Evolutionary conservation across 129 eudicot species (phyloP).

Genomic region (Flaveria sonorensis): DNA sequence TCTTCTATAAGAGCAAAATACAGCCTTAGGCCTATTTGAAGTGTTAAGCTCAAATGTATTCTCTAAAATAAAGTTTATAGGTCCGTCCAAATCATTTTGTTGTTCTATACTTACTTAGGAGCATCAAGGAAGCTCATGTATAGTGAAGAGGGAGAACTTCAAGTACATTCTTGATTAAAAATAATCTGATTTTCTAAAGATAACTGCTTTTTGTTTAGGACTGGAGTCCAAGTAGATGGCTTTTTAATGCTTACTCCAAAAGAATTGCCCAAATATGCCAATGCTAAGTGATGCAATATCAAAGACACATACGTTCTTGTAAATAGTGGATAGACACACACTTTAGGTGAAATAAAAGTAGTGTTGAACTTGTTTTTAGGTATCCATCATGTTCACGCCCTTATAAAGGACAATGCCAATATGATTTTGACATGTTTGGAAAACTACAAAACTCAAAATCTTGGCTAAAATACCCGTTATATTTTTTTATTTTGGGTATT

Average conservation of each 20-base stretch:
- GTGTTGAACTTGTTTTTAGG: background rate
- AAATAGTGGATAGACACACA: background rate
- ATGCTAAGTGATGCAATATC: background rate
- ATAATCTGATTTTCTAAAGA: background rate
- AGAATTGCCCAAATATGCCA: background rate
- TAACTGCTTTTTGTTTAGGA: background rate
- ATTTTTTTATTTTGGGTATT: background rate
- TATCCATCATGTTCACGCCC: background rate
- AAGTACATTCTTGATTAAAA: background rate
- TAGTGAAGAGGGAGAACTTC: background rate
- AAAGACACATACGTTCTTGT: background rate
- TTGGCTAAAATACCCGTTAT: background rate
- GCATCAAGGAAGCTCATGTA: conserved; percentile 6
- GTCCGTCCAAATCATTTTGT: background rate
- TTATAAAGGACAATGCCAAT: background rate
- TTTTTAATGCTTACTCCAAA: background rate
- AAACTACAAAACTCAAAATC: background rate
- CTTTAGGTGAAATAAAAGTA: background rate
- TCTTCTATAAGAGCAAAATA: background rate
- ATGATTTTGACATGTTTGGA: background rate
- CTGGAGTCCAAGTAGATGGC: background rate
- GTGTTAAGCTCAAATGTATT: conserved; percentile 1
- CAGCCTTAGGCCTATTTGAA: background rate
- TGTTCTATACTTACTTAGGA: background rate
- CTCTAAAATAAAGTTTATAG: background rate